Percentiles rank a stretch among this genome's conserved stretches.
Conservation (phyloP, 2,329 filamentous ascomycete species). For the Apiospora rasikravindrae region DNA sequence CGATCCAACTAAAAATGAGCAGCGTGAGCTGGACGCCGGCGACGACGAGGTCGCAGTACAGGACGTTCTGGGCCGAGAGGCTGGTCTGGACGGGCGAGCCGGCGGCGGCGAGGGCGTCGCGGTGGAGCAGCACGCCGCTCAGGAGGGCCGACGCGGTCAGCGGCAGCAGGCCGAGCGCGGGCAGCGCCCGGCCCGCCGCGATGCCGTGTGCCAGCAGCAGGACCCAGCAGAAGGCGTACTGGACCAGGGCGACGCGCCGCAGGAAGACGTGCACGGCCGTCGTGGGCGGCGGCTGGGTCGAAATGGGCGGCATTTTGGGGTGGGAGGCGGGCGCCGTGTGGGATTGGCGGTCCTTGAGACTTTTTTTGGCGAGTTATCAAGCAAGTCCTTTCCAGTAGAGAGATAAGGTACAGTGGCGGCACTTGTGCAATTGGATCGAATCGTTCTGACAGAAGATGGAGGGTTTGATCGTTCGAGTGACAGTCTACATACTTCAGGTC, state of each 20-base stretch:
- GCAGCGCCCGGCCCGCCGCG: not conserved
- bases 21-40: not conserved
- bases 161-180: not conserved
- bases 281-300: not conserved
- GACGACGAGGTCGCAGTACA: not conserved
- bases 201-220: slow-evolving; percentile 13
- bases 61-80: slow-evolving; percentile 2
- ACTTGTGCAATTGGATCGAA: not conserved
- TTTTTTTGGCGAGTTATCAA: too few species aligned
- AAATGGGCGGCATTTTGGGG: not conserved
- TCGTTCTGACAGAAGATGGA: not conserved
- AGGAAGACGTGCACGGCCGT: not conserved
- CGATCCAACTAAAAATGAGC: not conserved
- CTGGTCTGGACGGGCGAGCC: not conserved
- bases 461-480: not conserved
- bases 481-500: not conserved
- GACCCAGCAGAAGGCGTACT: not conserved
- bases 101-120: not conserved
- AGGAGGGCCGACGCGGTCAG: not conserved
- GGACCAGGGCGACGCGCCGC: not conserved
- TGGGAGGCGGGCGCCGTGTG: too few species aligned
- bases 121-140: not conserved
- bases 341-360: too few species aligned
- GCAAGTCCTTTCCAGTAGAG: too few species aligned
- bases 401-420: too few species aligned